These are phyloP conservation scores for Penicillium egyptiacum DNA, from an alignment of 495 filamentous ascomycete genomes.

Conservation along the genomic window DNA sequence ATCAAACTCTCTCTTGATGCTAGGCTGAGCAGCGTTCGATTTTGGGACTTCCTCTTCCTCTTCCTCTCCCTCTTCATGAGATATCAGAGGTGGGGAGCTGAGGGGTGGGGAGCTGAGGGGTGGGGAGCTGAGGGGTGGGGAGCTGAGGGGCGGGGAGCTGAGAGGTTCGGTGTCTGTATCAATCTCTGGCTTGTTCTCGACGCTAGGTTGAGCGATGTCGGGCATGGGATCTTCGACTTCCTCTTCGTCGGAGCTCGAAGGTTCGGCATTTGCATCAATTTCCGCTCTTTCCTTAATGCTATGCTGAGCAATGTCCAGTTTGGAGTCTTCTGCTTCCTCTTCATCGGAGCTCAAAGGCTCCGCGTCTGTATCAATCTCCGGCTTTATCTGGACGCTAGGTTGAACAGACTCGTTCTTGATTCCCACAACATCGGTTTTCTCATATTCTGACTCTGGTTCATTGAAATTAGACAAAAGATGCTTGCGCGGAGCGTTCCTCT, in stretches of 20 bases:
- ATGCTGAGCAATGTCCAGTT: background rate
- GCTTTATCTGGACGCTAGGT: background rate
- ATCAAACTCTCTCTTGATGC: conserved; percentile 9
- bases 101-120: too few species aligned
- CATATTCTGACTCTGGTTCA: conserved; percentile 3
- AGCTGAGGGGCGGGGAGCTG: background rate
- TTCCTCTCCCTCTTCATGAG: too few species aligned
- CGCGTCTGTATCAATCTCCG: conserved; percentile 28
- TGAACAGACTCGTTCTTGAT: background rate
- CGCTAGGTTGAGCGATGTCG: background rate
- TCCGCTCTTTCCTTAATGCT: background rate
- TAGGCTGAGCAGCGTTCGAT: background rate
- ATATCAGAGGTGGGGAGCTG: too few species aligned
- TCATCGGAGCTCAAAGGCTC: conserved; percentile 27
- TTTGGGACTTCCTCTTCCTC: conserved; percentile 1
- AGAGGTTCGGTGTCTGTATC: background rate
- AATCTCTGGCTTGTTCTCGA: background rate
- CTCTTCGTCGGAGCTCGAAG: conserved; percentile 12
- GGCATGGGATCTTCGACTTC: background rate
- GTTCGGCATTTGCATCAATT: background rate
- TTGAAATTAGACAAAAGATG: conserved; percentile 31
- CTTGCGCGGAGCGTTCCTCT: background rate
- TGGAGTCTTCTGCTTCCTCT: conserved; percentile 1
- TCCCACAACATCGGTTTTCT: background rate
- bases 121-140: background rate